Base-by-base conservation (phyloP, 805 yeast species). In the Wickerhamomyces subpelliculosus region DNA sequence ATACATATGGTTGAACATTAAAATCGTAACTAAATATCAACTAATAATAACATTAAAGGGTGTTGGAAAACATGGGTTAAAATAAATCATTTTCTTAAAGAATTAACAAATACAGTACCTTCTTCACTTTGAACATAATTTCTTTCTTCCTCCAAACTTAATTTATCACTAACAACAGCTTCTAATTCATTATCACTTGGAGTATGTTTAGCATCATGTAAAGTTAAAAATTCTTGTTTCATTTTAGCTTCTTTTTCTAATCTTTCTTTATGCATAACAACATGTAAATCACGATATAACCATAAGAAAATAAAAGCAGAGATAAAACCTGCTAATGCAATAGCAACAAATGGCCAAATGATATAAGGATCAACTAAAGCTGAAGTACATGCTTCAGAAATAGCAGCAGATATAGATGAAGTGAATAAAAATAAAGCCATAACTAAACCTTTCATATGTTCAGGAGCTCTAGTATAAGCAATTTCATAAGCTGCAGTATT, bases 381-480 rank as follows among this genome's bases (percentile, higher is more conserved):
- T 14, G 86, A 72, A 8, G 85, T 75, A 36, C 82, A 64, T 9
- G 85, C 84, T 58, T 78, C 78, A 51, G 87, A 86, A 35, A 82
- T 53, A 18, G 86, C 85, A 17, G 88, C 69, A 41, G 89, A 88
- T 38, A 79, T 51, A 11, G 93, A 90, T 48, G 68, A 78, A 27
- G 84, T 80, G 35, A 83, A 60, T 51, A 83, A 67, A 65, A 78
- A 83, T 34, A 63, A 43, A 8, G 78, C 65, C 67, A 63, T 62
- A 38, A 59, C 55, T 30, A 63, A 62, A 5, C 63, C 53, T 38
- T 58, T 64, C 63, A 61, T 60, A 22, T 71, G 62, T 10, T 68
- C 68, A 21, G 89, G 89, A 8, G 89, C 88, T 64, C 81, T 80
- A 23, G 86, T 78, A 62, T 80, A 83, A 17, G 93, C 90, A 52